Evolutionary conservation across 768 basidiomycete genomes (phyloP).

Genomic region (Gelatoporia subvermispora): DNA sequence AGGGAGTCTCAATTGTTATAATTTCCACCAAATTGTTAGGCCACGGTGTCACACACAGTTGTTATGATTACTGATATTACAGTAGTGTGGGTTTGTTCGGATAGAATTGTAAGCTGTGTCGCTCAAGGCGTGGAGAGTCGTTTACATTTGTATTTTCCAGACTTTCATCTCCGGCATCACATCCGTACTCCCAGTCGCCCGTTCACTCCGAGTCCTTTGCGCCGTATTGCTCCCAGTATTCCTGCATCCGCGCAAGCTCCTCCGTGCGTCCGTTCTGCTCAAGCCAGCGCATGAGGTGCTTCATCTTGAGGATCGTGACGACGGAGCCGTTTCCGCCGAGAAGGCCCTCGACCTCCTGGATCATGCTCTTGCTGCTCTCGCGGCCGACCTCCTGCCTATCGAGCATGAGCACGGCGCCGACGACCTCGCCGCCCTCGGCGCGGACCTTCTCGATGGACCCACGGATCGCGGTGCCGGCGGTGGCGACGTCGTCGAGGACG

Average conservation of each 20-base stretch:
- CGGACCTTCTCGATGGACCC: slow-evolving; percentile 73
- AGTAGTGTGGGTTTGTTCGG: too few species aligned
- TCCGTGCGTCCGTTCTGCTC: slow-evolving; percentile 59
- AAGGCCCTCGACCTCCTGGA: slow-evolving; percentile 74
- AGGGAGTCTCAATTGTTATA: too few species aligned
- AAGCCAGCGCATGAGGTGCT: slow-evolving; percentile 81
- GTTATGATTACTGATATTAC: too few species aligned
- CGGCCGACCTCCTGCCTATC: slow-evolving; percentile 84
- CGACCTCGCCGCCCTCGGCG: slow-evolving; percentile 69
- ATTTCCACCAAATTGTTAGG: too few species aligned
- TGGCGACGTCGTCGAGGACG: slow-evolving; percentile 95
- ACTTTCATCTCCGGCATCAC: too few species aligned
- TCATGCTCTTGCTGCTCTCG: slow-evolving; percentile 61
- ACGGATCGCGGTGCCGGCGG: slow-evolving; percentile 84
- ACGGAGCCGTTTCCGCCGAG: slow-evolving; percentile 69
- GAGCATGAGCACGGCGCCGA: slow-evolving; percentile 83
- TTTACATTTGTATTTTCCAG: too few species aligned
- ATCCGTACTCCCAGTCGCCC: too few species aligned
- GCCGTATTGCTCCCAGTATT: slow-evolving; percentile 73
- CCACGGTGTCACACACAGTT: too few species aligned
- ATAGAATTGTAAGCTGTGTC: too few species aligned
- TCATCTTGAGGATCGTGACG: slow-evolving; percentile 76
- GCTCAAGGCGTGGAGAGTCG: too few species aligned
- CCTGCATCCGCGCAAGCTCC: slow-evolving; percentile 67
- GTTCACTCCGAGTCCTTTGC: slow-evolving; percentile 32